Base-by-base conservation (phyloP, 2,329 filamentous ascomycete genomes). In the Aspergillus ruber region DNA sequence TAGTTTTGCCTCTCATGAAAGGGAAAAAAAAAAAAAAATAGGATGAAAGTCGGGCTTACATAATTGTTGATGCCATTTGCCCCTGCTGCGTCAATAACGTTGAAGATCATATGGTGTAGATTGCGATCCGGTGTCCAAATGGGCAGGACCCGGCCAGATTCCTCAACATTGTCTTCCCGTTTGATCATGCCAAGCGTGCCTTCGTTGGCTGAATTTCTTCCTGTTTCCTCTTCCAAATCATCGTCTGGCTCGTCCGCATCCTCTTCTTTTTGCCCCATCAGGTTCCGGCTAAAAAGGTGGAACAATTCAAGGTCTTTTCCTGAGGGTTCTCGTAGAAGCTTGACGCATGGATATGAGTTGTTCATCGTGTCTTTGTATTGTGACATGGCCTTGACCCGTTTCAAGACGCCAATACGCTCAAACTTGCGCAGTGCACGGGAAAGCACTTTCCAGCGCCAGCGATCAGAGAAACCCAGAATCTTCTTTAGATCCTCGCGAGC, bases 111-210 rank as follows among this genome's bases (percentile, higher is more conserved):
- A 50, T 83, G 83, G 35, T 72, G 60, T 20, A 80, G 57, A 13
- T 68, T 68, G 7, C 73, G 63, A 53, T 81, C 76, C 2, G 80
- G 76, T 6, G 66, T 74, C 81, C 81, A 84, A 49, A 68, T 69
- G 6, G 79, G 76, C 13, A 75, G 61, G 12, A 69, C 61, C 21
- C 72, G 64, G 17, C 61, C 64, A 44, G 58, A 54, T 25, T 65
- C 59, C 27, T 63, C 58, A 50, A 59, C 54, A 13, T 55, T 54
- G 39, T 58, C 52, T 33, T 62, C 53, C 36, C 47, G 45, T 17
- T 57, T 51, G 23, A 60, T 50, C n/a, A 57, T 38, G 8, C 50
- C 55, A 5, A 54, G 49, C 10, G 56, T 49, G 3, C 54, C 52
- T 8, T 43, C 46, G n/a, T 49, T 46, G 7, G 50, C 47, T 4